Evolutionary conservation across 2,329 filamentous ascomycete genomes (phyloP).

Genomic region (Ustilaginoidea virens): DNA sequence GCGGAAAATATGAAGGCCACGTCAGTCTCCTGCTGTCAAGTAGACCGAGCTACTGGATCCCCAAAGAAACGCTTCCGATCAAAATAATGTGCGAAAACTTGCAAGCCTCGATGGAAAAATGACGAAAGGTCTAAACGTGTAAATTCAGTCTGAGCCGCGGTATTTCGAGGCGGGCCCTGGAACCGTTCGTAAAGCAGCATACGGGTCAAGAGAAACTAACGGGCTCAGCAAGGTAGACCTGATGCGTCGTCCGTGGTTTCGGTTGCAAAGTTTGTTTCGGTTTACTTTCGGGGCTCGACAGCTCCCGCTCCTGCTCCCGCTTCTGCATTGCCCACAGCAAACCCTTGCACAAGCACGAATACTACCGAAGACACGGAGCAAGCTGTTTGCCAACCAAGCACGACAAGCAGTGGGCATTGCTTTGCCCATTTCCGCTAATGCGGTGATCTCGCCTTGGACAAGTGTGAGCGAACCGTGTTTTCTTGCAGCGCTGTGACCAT

Average conservation of each 20-base stretch:
- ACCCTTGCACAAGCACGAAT: slow-evolving; percentile 28
- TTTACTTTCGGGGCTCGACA: slow-evolving; percentile 16
- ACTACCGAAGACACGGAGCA: slow-evolving; percentile 29
- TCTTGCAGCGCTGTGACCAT: too few species aligned
- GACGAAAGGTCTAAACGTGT: too few species aligned
- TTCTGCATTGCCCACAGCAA: slow-evolving; percentile 23
- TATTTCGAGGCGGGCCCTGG: slow-evolving; percentile 21
- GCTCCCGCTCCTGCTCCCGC: too few species aligned
- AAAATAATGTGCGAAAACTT: too few species aligned
- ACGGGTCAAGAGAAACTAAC: slow-evolving; percentile 4
- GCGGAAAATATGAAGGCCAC: too few species aligned
- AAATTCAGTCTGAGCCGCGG: too few species aligned
- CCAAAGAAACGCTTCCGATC: too few species aligned
- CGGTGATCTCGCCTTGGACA: too few species aligned
- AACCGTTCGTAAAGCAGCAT: slow-evolving; percentile 8
- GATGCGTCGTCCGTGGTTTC: slow-evolving; percentile 33
- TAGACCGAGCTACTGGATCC: slow-evolving; percentile 20
- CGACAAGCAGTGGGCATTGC: slow-evolving; percentile 20
- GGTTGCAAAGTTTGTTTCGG: slow-evolving; percentile 27
- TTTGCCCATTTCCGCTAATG: slow-evolving; percentile 20
- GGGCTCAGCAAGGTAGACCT: slow-evolving; percentile 22
- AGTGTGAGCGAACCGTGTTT: too few species aligned
- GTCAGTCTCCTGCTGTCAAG: slow-evolving; percentile 14
- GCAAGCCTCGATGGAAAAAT: too few species aligned
- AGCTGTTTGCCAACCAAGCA: slow-evolving; percentile 24